Evolutionary conservation across 2,329 filamentous ascomycete species (phyloP).

Genomic region (Monilinia laxa): DNA sequence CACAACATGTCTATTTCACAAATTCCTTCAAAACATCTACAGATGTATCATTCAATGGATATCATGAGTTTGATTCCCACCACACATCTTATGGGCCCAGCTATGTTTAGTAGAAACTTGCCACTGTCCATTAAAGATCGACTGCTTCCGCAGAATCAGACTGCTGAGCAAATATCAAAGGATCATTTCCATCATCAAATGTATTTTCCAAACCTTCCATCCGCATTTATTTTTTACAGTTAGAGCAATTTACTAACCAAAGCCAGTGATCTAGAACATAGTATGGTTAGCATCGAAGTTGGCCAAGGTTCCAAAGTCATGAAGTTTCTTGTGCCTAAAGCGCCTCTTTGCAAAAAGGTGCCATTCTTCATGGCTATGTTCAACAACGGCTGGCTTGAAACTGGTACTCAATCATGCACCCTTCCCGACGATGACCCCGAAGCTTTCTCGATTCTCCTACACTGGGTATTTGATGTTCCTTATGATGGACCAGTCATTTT

Average conservation of each 20-base stretch:
- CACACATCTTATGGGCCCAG: no score
- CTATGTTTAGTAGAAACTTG: no score
- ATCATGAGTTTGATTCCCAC: not conserved
- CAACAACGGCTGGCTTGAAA: not conserved
- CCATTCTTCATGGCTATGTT: not conserved
- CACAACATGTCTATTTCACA: no score
- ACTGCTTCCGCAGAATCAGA: no score
- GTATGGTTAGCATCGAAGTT: not conserved
- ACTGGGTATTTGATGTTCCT: not conserved
- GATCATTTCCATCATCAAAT: no score
- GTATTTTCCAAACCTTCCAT: not conserved
- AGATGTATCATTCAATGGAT: not conserved
- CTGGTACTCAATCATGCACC: not conserved
- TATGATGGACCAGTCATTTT: not conserved
- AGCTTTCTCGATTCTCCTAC: not conserved
- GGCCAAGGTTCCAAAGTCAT: not conserved
- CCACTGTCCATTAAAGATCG: no score
- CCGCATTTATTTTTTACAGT: not conserved
- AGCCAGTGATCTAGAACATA: not conserved
- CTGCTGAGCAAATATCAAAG: no score
- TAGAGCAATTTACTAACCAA: not conserved
- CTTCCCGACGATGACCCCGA: not conserved
- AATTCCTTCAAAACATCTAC: not conserved
- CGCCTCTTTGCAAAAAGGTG: not conserved
- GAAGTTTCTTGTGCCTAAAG: not conserved